Base-by-base conservation (phyloP, 306 rosid species). In the Cucurbita maxima region DNA sequence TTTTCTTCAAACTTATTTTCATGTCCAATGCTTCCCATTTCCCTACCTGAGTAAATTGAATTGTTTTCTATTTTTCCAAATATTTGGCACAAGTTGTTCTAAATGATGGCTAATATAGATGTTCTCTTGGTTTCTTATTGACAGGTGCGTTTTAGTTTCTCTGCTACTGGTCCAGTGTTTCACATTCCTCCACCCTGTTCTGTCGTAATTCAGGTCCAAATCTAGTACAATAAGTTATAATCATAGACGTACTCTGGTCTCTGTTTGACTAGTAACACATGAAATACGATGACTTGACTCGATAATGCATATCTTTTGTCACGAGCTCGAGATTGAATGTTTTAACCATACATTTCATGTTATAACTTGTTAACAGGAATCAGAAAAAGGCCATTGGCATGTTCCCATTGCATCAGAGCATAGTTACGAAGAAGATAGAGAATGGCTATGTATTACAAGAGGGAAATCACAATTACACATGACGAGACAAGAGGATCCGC, bases 121-220 rank as follows among this genome's bases (percentile, higher is more conserved):
- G 43, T 61, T 30, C 76, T 37, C 68, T 8, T 80, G 45, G 38
- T 76, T 77, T 81, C 68, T 60, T 77, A 73, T 80, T 80, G 53
- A 41, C 80, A 92, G 98, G 98, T 93, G 57, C 96, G 60, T 68
- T 93, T 90, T 82, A 81, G 82, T 81, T 93, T 93, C 81, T 73
- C 96, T 75, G 87, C 84, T 70, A 54, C 80, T 53, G 96, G 96
- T 86, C 96, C 88, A 13, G 90, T 82, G 74, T 90, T 93, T 84
- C 91, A 90, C 80, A 83, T 93, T 96, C 98, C 96, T 16, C 96
- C 98, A 84, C 89, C 96, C 48, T 90, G 89, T 83, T 93, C 98
- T 53, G 88, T 93, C 71, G 90, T 93, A 69, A 88, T 88, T 81
- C 98, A 93, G 96, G 98, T 87, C 13, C 84, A 77, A 79, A 78